A percentile compares a stretch with the other conserved stretches of the same genome.
Conservation (phyloP, 306 rosid genomes). For the Gynostemma pentaphyllum region DNA sequence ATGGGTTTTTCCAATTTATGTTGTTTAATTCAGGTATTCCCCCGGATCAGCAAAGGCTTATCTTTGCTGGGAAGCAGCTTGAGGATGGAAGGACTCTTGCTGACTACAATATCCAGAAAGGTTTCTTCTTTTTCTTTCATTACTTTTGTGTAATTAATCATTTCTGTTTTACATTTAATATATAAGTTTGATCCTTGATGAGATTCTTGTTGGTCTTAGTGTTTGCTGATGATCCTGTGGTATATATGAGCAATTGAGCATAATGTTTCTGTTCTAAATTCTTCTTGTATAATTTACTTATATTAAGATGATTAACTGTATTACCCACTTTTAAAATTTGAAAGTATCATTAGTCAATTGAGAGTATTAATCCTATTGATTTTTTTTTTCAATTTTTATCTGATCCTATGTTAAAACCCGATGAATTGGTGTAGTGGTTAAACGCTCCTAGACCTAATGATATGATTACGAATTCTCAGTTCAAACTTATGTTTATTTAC, state of each 20-base stretch:
- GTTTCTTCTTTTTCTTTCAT: conserved; percentile 11
- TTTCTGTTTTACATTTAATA: not conserved
- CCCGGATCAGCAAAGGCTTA: conserved; percentile 94
- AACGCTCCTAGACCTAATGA: too few species aligned
- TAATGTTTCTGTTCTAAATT: not conserved
- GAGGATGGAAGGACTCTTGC: conserved; percentile 99
- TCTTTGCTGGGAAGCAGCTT: conserved; percentile 94
- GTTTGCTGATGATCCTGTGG: not conserved
- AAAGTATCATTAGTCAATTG: too few species aligned
- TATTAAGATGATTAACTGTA: too few species aligned
- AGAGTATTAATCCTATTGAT: too few species aligned
- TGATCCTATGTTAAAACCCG: too few species aligned
- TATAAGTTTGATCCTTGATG: not conserved
- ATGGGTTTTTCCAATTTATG: not conserved
- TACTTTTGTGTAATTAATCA: not conserved
- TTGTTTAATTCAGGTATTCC: conserved; percentile 49
- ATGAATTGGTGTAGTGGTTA: too few species aligned
- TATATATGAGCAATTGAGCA: not conserved
- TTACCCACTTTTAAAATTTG: too few species aligned
- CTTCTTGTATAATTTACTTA: too few species aligned
- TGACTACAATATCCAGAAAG: conserved; percentile 93
- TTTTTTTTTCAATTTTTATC: too few species aligned
- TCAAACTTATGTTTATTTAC: too few species aligned
- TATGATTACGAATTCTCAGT: too few species aligned
- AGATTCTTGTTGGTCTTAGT: not conserved